A percentile compares a stretch with the other conserved stretches of the same genome.
Conservation (phyloP, 2,329 filamentous ascomycete genomes). For the Diaporthe ampelina region DNA sequence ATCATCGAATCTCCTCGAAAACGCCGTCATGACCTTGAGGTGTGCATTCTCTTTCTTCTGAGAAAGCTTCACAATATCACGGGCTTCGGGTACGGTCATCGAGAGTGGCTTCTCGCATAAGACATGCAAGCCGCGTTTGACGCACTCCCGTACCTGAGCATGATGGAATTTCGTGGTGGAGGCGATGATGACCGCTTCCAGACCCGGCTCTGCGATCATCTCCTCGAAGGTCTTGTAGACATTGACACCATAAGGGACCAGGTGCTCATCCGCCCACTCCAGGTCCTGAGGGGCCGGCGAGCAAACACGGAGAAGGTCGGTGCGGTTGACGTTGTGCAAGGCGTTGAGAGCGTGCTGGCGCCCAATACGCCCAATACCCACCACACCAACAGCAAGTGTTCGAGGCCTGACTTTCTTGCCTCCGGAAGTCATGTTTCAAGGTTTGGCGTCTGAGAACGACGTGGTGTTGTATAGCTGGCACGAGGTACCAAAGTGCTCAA, state of each 20-base stretch:
- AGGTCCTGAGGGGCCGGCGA: slow-evolving; percentile 44
- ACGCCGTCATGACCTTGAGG: slow-evolving; percentile 76
- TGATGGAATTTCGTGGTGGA: slow-evolving; percentile 67
- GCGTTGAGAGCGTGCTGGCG: slow-evolving; percentile 65
- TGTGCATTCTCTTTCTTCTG: slow-evolving; percentile 61
- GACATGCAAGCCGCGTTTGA: slow-evolving; percentile 67
- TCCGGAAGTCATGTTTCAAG: background rate
- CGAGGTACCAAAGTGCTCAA: background rate
- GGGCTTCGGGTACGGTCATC: slow-evolving; percentile 52
- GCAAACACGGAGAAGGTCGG: slow-evolving; percentile 23
- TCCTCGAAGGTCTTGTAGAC: slow-evolving; percentile 61
- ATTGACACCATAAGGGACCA: slow-evolving; percentile 59
- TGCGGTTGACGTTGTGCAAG: slow-evolving; percentile 24
- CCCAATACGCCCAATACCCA: slow-evolving; percentile 66
- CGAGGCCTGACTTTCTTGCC: slow-evolving; percentile 1
- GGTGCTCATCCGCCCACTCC: slow-evolving; percentile 59
- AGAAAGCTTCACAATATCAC: slow-evolving; percentile 64
- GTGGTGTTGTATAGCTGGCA: background rate
- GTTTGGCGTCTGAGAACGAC: background rate
- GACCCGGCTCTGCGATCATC: slow-evolving; percentile 56
- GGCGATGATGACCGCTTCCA: slow-evolving; percentile 59
- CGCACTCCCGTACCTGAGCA: slow-evolving; percentile 68
- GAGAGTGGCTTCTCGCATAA: slow-evolving; percentile 65
- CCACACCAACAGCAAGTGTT: slow-evolving; percentile 8
- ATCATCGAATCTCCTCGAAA: slow-evolving; percentile 75